These are phyloP conservation scores for Akanthomyces lecanii DNA, from an alignment of 2,329 filamentous ascomycete genomes.

Conservation along the genomic window DNA sequence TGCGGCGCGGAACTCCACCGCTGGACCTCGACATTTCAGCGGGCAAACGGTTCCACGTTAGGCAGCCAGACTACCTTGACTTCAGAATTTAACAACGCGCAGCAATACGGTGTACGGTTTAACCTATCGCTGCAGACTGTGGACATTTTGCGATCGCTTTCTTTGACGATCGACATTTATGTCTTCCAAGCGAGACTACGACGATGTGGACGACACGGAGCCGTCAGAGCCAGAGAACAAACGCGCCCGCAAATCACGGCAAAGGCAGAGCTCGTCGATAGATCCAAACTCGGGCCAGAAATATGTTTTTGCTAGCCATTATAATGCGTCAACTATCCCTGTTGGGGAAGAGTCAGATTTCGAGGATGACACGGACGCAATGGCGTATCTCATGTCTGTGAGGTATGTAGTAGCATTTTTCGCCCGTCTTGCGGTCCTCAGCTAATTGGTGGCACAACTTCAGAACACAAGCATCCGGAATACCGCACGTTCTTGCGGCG, in stretches of 20 bases:
- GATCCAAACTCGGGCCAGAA: conserved; percentile 68
- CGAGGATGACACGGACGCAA: conserved; percentile 62
- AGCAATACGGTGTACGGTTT: neutral
- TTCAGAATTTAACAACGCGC: neutral
- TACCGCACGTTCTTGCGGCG: conserved; percentile 68
- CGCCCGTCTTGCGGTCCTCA: neutral
- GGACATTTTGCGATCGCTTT: neutral
- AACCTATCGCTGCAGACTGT: neutral
- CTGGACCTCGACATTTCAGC: conserved; percentile 1
- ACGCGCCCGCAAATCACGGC: conserved; percentile 29
- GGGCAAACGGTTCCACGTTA: neutral
- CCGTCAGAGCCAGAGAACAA: conserved; percentile 25
- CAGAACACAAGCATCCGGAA: conserved; percentile 70
- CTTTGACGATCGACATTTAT: conserved; percentile 21
- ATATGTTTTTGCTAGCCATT: conserved; percentile 64
- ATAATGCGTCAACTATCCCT: conserved; percentile 42
- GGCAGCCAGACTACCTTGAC: neutral
- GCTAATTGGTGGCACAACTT: conserved; percentile 19
- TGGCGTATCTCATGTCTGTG: conserved; percentile 68
- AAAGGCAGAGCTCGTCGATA: conserved; percentile 43
- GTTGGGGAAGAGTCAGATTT: conserved; percentile 59
- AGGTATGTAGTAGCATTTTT: conserved; percentile 48
- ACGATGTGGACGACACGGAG: conserved; percentile 29
- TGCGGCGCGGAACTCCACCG: conserved; percentile 2
- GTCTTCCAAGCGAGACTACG: conserved; percentile 33